phyloP scores from a whole-genome alignment of 2,329 filamentous ascomycete species.

The Scedosporium dehoogii region DNA sequence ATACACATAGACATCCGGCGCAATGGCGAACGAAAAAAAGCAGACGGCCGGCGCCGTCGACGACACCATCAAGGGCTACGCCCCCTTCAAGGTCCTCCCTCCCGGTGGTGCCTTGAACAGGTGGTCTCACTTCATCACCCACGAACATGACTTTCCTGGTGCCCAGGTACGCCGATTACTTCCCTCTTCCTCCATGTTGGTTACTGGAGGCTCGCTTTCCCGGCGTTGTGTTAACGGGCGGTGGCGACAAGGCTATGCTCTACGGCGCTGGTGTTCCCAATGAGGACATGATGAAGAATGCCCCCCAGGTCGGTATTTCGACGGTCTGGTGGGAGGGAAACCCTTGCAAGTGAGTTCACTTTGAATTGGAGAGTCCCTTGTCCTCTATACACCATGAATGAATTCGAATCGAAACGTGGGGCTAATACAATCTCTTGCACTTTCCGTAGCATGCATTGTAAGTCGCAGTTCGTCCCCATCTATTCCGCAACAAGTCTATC shows the following conservation, averaged over 20 bases:
- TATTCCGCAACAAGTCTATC: too few relatives aligned
- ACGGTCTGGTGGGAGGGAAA: slow-evolving; percentile 98
- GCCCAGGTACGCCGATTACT: slow-evolving; percentile 54
- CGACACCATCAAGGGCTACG: slow-evolving; percentile 29
- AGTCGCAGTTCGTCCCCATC: background rate
- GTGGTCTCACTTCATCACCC: slow-evolving; percentile 75
- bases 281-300: slow-evolving; percentile 75
- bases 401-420: background rate
- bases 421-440: background rate
- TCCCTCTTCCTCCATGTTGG: background rate
- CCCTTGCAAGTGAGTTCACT: slow-evolving; percentile 69
- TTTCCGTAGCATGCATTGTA: background rate
- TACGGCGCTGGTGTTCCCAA: slow-evolving; percentile 86
- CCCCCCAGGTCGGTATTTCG: slow-evolving; percentile 82
- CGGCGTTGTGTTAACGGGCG: background rate
- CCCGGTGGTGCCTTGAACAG: slow-evolving; percentile 59
- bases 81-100: slow-evolving; percentile 41
- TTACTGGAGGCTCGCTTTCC: background rate
- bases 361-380: background rate
- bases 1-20: background rate
- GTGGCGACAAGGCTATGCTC: slow-evolving; percentile 71
- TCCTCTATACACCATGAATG: background rate
- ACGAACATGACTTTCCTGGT: slow-evolving; percentile 80
- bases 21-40: background rate
- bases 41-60: background rate